Percentiles rank a stretch among this genome's conserved stretches.
These are phyloP conservation scores for Solanum acaule DNA, from an alignment of 257 asterid genomes.

Conservation along the genomic window DNA sequence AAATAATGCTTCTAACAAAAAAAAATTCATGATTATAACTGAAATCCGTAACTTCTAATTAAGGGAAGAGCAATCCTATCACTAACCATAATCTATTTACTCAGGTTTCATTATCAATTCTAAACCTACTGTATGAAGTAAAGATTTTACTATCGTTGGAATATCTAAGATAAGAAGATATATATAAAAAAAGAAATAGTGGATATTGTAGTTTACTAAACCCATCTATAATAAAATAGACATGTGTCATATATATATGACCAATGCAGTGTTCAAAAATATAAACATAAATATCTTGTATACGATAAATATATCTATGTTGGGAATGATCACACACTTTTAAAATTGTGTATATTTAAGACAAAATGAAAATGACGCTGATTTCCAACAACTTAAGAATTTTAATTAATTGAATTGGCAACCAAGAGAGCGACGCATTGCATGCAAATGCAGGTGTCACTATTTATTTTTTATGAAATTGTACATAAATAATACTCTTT, in stretches of 20 bases:
- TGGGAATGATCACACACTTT: neutral
- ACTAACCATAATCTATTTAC: neutral
- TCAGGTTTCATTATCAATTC: neutral
- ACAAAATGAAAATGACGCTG: neutral
- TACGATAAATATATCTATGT: neutral
- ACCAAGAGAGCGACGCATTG: neutral
- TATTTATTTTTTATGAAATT: neutral
- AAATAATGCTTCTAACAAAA: fast-evolving
- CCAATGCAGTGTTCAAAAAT: neutral
- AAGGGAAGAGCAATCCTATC: fast-evolving
- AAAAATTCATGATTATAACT: neutral
- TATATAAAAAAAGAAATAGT: neutral
- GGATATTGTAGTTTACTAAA: neutral
- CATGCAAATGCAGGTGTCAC: neutral
- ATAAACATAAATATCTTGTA: neutral
- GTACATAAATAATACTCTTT: too few species aligned
- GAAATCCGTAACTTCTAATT: too few species aligned
- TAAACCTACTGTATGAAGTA: neutral
- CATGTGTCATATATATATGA: neutral
- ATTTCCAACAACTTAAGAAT: neutral
- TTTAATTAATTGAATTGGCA: neutral
- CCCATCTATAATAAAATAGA: neutral
- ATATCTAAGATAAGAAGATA: neutral
- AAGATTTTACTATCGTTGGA: neutral
- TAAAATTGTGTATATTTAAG: neutral